Evolutionary conservation across 1,139 yeast species (phyloP).

Genomic region (Meyerozyma carpophila): DNA sequence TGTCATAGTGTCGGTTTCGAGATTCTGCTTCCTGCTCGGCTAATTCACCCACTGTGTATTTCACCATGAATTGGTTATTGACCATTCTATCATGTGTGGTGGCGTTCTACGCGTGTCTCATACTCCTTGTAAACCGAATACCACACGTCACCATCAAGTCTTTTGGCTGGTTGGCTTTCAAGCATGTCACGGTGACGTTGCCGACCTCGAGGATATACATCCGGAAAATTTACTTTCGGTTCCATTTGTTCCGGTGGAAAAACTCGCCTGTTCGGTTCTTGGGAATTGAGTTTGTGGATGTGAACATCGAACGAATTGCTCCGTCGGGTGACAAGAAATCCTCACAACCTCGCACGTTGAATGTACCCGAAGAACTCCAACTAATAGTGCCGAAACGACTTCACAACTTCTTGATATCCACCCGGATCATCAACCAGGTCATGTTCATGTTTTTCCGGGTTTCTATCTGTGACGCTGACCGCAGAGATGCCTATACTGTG

Average conservation of each 20-base stretch:
- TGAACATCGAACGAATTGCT: conserved; percentile 12
- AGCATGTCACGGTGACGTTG: conserved; percentile 22
- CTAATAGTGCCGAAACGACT: conserved; percentile 7
- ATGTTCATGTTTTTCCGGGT: conserved; percentile 25
- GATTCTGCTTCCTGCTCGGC: neutral
- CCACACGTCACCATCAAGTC: conserved; percentile 31
- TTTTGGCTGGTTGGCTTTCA: conserved; percentile 33
- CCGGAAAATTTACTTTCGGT: conserved; percentile 18
- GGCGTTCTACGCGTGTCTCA: conserved; percentile 14
- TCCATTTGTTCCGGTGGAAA: conserved; percentile 22
- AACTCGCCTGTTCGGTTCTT: conserved; percentile 28
- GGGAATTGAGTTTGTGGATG: conserved; percentile 24
- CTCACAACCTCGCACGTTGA: neutral
- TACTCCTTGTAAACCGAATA: conserved; percentile 23
- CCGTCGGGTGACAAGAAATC: neutral
- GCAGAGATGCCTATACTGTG: conserved; percentile 13
- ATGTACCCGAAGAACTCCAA: neutral
- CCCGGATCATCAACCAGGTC: conserved; percentile 24
- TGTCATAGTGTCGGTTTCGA: too few relatives aligned
- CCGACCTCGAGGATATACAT: conserved; percentile 14
- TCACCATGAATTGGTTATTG: neutral
- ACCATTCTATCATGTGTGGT: neutral
- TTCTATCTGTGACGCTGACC: conserved; percentile 15
- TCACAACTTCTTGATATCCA: conserved; percentile 6
- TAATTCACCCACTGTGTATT: neutral